Evolutionary conservation across 2,329 filamentous ascomycete genomes (phyloP), one percentile per base, ranked within the genome.

Genomic region (Paracorniculantispora psalliotae): DNA sequence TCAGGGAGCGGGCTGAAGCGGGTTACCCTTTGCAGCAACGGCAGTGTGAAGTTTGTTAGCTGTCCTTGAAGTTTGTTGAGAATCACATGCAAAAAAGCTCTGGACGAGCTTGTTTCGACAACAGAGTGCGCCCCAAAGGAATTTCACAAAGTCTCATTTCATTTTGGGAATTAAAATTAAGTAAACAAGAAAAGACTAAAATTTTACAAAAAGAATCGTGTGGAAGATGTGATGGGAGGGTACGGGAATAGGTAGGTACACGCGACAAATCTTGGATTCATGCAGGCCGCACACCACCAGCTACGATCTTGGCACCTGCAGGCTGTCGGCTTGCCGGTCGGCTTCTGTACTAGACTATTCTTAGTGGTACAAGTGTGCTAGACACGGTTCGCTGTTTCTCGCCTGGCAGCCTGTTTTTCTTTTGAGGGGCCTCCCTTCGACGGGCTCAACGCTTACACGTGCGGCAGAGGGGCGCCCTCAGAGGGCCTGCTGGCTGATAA

Each of bases 51-150:
- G n/a, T 23, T 9, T 17, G 15, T 17, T n/a, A 17, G 30, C 2
- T 21, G 21, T 50, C 30, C 25, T 26, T 30, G 30, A 28, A 50
- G 33, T 53, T 59, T 59, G 57, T 59, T 59, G 57, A 59, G 57
- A 54, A 53, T 59, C 57, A 59, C 57, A 59, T 59, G 57, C 50
- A 51, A 59, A 59, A 53, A n/a, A 15, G 9, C 13, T 25, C 9
- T 41, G 44, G 17, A 25, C 21, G 21, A n/a, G n/a, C n/a, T 41
- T n/a, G 19, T 44, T 33, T 17, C 15, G 28, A 21, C 51, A 25
- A n/a, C 28, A 30, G 12, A 39, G 21, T 12, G n/a, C 26, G 50
- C 51, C 51, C 51, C 49, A 52, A n/a, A 12, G 41, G 33, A 46
- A 19, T 54, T 54, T 26, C 17, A 41, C n/a, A n/a, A n/a, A n/a